phyloP scores from a whole-genome alignment of 805 yeast genomes.

The Ogataea parapolymorpha region DNA sequence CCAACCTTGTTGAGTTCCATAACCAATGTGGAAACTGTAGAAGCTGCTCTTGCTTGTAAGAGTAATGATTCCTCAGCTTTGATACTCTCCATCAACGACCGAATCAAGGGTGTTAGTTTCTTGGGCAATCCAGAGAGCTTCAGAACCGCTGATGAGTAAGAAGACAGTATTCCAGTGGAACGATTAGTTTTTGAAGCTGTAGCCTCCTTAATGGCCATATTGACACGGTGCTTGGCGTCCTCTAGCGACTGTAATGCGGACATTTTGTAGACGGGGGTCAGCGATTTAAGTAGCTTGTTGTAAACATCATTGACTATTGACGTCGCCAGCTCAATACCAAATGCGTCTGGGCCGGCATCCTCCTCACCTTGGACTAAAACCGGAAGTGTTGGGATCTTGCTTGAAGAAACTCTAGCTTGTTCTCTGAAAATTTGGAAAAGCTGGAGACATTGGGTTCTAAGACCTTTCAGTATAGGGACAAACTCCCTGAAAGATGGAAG shows the following conservation, averaged over 20 bases:
- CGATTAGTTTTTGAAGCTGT: slow-evolving; percentile 47
- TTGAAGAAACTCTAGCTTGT: slow-evolving; percentile 66
- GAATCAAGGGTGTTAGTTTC: slow-evolving; percentile 83
- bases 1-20: slow-evolving; percentile 51
- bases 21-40: slow-evolving; percentile 63
- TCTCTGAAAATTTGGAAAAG: slow-evolving; percentile 74
- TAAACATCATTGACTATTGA: slow-evolving; percentile 60
- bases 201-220: slow-evolving; percentile 67
- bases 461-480: slow-evolving; percentile 79
- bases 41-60: slow-evolving; percentile 70
- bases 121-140: slow-evolving; percentile 68
- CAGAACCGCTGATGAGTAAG: slow-evolving; percentile 72
- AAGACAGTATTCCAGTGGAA: slow-evolving; percentile 61
- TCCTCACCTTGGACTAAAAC: slow-evolving; percentile 90
- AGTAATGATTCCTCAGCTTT: slow-evolving; percentile 66
- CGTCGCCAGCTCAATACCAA: slow-evolving; percentile 74
- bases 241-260: slow-evolving; percentile 69
- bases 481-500: slow-evolving; percentile 73
- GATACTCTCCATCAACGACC: slow-evolving; percentile 89
- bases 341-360: slow-evolving; percentile 93
- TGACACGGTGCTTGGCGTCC: slow-evolving; percentile 70
- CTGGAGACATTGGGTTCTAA: slow-evolving; percentile 84
- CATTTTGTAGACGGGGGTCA: slow-evolving; percentile 70
- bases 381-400: slow-evolving; percentile 77
- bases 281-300: slow-evolving; percentile 55